Percentiles rank a stretch among this genome's conserved stretches.
Conservation (phyloP, 2,329 filamentous ascomycete genomes). For the Alternaria solani region DNA sequence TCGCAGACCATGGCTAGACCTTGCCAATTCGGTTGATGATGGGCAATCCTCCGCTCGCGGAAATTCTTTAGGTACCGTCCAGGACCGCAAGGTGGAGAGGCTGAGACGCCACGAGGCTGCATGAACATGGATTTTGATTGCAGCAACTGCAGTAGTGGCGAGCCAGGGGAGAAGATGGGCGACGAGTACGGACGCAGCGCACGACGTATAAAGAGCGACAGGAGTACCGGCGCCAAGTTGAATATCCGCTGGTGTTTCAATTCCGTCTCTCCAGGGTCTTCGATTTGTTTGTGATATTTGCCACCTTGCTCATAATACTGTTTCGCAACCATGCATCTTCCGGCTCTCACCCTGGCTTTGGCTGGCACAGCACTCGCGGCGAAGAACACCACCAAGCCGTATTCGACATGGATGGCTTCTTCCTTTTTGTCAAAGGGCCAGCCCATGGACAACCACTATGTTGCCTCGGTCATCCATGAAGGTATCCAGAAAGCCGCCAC, state of each 20-base stretch:
- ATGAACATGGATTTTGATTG: constrained; percentile 27
- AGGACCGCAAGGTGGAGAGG: constrained; percentile 17
- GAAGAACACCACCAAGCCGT: constrained; percentile 34
- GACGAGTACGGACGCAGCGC: background rate
- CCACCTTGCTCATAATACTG: constrained; percentile 19
- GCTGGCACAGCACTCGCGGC: constrained; percentile 34
- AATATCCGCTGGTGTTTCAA: constrained; percentile 1
- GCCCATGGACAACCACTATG: constrained; percentile 55
- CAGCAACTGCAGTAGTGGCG: constrained; percentile 10
- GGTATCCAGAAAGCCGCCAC: constrained; percentile 59
- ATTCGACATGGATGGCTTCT: constrained; percentile 56
- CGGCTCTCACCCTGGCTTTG: constrained; percentile 32
- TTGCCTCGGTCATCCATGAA: constrained; percentile 57
- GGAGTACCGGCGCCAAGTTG: background rate
- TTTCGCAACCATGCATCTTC: constrained; percentile 36
- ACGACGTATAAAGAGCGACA: constrained; percentile 15
- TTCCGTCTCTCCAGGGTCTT: background rate
- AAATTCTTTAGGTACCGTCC: constrained; percentile 20
- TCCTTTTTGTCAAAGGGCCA: constrained; percentile 57
- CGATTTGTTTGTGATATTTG: background rate
- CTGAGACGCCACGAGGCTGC: constrained; percentile 15
- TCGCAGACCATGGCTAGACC: constrained; percentile 10
- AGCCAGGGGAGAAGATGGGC: background rate
- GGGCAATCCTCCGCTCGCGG: constrained; percentile 24
- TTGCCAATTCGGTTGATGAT: constrained; percentile 18